Percentiles rank a stretch among this genome's conserved stretches.
Conservation (phyloP, 2,329 filamentous ascomycete genomes). For the Dendryphion nanum region DNA sequence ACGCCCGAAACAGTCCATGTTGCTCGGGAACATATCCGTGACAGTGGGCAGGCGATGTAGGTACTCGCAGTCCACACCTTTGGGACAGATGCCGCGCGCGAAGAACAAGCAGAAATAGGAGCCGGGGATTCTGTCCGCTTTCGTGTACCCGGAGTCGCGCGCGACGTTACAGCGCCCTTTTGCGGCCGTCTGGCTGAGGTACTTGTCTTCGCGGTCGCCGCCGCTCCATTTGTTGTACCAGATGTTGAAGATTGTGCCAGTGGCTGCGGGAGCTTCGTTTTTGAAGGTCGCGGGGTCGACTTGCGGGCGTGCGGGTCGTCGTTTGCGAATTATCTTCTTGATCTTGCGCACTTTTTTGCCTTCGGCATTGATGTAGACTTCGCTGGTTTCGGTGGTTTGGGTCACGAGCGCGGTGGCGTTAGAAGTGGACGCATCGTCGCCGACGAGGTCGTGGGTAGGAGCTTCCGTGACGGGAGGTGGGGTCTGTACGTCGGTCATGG, state of each 20-base stretch:
- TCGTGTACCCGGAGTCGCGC: conserved; percentile 56
- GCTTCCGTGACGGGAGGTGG: not conserved
- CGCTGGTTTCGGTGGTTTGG: not conserved
- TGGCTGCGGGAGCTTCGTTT: conserved; percentile 84
- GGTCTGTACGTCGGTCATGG: conserved; percentile 3
- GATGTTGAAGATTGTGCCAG: conserved; percentile 94
- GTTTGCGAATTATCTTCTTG: conserved; percentile 86
- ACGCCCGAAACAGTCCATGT: conserved; percentile 90
- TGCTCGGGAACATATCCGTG: conserved; percentile 88
- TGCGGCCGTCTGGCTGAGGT: conserved; percentile 77
- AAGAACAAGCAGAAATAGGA: conserved; percentile 94
- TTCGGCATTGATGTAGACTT: conserved; percentile 30
- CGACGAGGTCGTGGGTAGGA: not conserved
- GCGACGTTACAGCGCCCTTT: conserved; percentile 84
- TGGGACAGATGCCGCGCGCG: conserved; percentile 75
- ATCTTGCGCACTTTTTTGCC: conserved; percentile 82
- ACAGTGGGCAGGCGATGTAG: conserved; percentile 84
- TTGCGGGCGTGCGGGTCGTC: conserved; percentile 83
- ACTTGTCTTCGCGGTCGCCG: conserved; percentile 90
- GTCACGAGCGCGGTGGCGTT: conserved; percentile 2
- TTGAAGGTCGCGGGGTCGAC: conserved; percentile 82
- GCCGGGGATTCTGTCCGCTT: conserved; percentile 53
- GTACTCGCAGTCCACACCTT: conserved; percentile 91
- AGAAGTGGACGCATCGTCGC: not conserved
- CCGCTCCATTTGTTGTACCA: conserved; percentile 99